Evolutionary conservation across 2,329 filamentous ascomycete genomes (phyloP).

Genomic region (Trichoderma sp.): DNA sequence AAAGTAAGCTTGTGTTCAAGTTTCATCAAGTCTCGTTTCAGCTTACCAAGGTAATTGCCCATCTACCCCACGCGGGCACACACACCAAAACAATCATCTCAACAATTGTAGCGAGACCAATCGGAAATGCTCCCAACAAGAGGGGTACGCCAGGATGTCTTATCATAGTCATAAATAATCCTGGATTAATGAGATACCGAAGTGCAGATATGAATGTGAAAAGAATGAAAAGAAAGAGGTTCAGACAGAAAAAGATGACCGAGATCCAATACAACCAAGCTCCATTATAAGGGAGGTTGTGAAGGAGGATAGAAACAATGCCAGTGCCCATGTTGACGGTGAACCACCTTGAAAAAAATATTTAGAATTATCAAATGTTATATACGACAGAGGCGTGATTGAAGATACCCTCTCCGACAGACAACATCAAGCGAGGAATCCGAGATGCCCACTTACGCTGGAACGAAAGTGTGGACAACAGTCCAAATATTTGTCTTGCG

Average conservation of each 20-base stretch:
- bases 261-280: constrained; percentile 8
- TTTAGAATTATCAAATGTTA: neutral
- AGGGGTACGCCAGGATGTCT: neutral
- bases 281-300: constrained; percentile 13
- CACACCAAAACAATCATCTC: constrained; percentile 12
- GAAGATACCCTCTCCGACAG: neutral
- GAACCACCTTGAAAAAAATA: neutral
- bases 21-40: neutral
- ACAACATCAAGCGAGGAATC: neutral
- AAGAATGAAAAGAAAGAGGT: neutral
- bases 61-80: constrained; percentile 3
- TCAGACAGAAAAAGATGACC: neutral
- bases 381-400: neutral
- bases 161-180: constrained; percentile 8
- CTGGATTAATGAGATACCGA: neutral
- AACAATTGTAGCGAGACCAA: constrained; percentile 10
- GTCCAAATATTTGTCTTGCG: constrained; percentile 8
- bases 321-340: constrained; percentile 18
- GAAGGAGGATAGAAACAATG: constrained; percentile 19
- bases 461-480: constrained; percentile 1
- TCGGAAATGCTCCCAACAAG: constrained; percentile 7
- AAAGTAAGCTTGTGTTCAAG: neutral
- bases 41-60: constrained; percentile 2
- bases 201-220: constrained; percentile 6
- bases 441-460: constrained; percentile 1